Evolutionary conservation across 1,139 yeast genomes (phyloP).

Genomic region (Scheffersomyces cryptocercus): DNA sequence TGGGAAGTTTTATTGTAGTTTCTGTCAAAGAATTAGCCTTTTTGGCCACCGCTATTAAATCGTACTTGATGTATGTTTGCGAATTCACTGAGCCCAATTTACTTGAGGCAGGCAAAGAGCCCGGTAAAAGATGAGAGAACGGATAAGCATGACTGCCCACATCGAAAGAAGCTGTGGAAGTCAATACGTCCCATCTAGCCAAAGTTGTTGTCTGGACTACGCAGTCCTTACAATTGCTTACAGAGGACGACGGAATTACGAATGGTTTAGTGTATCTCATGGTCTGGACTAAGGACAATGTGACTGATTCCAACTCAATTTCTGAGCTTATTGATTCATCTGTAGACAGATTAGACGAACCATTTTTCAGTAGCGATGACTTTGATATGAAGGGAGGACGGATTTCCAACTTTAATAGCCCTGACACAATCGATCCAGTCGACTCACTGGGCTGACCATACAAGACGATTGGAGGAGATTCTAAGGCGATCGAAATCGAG

Average conservation of each 20-base stretch:
- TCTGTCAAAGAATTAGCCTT: constrained; percentile 21
- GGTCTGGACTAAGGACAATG: constrained; percentile 69
- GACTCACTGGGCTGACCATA: constrained; percentile 80
- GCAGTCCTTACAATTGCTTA: constrained; percentile 61
- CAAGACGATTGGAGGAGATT: constrained; percentile 86
- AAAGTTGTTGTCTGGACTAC: constrained; percentile 54
- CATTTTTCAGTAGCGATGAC: constrained; percentile 3
- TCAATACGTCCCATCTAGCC: constrained; percentile 87
- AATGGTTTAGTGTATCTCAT: constrained; percentile 68
- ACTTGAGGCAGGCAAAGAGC: constrained; percentile 83
- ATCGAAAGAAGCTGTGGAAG: constrained; percentile 53
- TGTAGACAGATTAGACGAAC: constrained; percentile 11
- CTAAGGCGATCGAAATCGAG: constrained; percentile 63
- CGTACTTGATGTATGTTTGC: constrained; percentile 65
- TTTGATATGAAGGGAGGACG: constrained; percentile 1
- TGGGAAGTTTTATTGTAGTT: constrained; percentile 59
- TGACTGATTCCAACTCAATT: constrained; percentile 53
- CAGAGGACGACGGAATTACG: constrained; percentile 50
- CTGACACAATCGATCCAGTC: constrained; percentile 84
- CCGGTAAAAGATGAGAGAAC: constrained; percentile 88
- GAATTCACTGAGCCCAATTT: constrained; percentile 57
- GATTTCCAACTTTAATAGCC: constrained; percentile 49
- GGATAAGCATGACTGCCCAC: constrained; percentile 85
- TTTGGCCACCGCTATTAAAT: constrained; percentile 60
- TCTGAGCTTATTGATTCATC: constrained; percentile 14